Conservation (phyloP, 1,139 yeast species). For the Hemisphaericaspora subhashii region DNA sequence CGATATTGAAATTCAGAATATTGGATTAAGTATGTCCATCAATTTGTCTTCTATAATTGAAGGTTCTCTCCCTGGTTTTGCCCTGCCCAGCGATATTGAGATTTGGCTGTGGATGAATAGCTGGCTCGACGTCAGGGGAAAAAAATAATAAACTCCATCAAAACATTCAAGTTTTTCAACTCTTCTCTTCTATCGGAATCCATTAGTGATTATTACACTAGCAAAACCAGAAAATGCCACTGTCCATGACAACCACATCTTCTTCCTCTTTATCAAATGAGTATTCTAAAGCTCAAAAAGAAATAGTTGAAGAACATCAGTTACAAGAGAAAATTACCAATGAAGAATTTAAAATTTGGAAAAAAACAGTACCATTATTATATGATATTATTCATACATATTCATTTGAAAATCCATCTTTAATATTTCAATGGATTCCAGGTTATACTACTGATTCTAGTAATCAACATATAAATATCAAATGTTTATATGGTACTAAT, state of each 20-base stretch:
- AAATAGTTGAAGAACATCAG: constrained; percentile 45
- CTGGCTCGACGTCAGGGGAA: too few relatives aligned
- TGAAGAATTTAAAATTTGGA: constrained; percentile 91
- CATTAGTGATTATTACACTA: too few relatives aligned
- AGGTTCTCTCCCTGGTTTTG: too few relatives aligned
- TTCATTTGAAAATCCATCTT: constrained; percentile 63
- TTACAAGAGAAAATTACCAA: constrained; percentile 51
- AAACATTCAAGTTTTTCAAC: neutral
- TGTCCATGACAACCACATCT: constrained; percentile 2
- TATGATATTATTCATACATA: constrained; percentile 77
- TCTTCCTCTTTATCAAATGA: constrained; percentile 12
- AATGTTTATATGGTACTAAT: constrained; percentile 52
- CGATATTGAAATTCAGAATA: too few relatives aligned
- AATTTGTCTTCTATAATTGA: too few relatives aligned
- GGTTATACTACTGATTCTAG: constrained; percentile 27
- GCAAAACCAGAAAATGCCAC: constrained; percentile 1
- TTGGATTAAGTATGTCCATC: too few relatives aligned
- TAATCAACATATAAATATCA: constrained; percentile 29
- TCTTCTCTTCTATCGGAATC: neutral
- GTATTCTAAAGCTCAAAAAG: constrained; percentile 28
- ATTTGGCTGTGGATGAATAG: too few relatives aligned
- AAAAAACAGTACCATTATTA: constrained; percentile 86
- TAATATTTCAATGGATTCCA: constrained; percentile 52
- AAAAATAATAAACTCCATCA: too few relatives aligned
- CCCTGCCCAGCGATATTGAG: too few relatives aligned